Conservation (phyloP, 2,329 filamentous ascomycete species). For the Aspergillus glaucus region DNA sequence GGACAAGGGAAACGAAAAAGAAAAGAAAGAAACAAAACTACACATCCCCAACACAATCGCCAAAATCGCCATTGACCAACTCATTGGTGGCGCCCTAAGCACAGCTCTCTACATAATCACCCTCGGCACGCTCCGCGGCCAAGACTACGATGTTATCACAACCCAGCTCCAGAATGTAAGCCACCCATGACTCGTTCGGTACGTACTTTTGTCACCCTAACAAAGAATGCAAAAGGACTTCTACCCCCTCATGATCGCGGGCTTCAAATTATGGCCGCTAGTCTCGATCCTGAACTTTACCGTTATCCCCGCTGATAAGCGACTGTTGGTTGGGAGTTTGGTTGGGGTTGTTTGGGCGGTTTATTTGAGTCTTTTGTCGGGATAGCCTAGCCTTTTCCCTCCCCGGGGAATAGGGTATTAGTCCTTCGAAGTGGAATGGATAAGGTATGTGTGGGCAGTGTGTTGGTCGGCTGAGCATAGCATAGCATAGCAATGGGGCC, state of each 20-base stretch:
- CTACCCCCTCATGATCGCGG: constrained; percentile 30
- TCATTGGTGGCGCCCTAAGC: constrained; percentile 51
- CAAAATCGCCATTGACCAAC: constrained; percentile 56
- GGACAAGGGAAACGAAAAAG: constrained; percentile 5
- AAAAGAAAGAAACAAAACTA: constrained; percentile 14
- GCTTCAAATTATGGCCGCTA: constrained; percentile 36
- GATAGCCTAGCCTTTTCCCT: background rate
- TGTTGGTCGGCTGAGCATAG: too few relatives aligned
- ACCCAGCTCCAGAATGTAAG: constrained; percentile 27
- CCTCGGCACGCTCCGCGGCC: constrained; percentile 45
- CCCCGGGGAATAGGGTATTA: constrained; percentile 3
- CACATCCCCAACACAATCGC: constrained; percentile 34
- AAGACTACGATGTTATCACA: constrained; percentile 25
- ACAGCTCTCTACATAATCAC: constrained; percentile 51
- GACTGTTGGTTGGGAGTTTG: constrained; percentile 29
- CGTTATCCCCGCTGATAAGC: constrained; percentile 28
- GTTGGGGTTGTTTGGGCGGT: constrained; percentile 36
- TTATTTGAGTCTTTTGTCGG: constrained; percentile 31
- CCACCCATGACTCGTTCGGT: constrained; percentile 6
- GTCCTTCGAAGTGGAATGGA: too few relatives aligned
- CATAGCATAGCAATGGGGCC: too few relatives aligned
- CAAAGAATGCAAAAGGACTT: constrained; percentile 22
- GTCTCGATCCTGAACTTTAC: constrained; percentile 36
- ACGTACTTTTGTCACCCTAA: background rate
- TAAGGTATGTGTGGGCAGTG: too few relatives aligned